Evolutionary conservation across 2,329 filamentous ascomycete species (phyloP).

Genomic region (Macrophomina pseudophaseolina): DNA sequence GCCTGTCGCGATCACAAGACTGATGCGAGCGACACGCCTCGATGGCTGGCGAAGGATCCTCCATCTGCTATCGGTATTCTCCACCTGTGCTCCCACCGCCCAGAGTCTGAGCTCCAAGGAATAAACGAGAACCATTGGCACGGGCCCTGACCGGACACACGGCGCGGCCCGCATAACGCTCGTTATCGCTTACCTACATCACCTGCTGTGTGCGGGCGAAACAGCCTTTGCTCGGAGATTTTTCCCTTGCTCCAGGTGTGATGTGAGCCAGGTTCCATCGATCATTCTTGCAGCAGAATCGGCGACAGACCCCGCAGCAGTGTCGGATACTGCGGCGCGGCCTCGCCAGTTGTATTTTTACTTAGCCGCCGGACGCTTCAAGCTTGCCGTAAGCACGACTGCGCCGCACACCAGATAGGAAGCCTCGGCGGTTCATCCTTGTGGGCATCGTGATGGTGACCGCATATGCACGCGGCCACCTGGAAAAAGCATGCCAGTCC

Average conservation of each 20-base stretch:
- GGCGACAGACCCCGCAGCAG: not conserved
- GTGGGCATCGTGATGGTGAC: not conserved
- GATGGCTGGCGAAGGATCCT: not conserved
- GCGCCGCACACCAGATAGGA: not conserved
- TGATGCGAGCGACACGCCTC: not conserved
- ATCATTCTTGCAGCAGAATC: not conserved
- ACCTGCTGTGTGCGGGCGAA: not conserved
- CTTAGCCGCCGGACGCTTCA: not conserved
- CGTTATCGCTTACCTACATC: too few relatives aligned
- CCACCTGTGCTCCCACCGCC: not conserved
- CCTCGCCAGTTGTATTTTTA: not conserved
- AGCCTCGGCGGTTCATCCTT: not conserved
- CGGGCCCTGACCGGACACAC: not conserved
- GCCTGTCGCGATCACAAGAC: conserved; percentile 1
- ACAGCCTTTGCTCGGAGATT: not conserved
- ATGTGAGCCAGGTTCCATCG: not conserved
- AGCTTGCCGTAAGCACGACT: not conserved
- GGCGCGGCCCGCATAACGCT: not conserved
- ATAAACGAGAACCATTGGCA: not conserved
- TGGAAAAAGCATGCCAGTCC: not conserved
- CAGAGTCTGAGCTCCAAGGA: not conserved
- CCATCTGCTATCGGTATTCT: not conserved
- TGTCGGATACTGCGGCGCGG: not conserved
- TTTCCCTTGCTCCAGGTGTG: not conserved
- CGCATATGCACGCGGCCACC: not conserved